Base-by-base conservation (phyloP, 179 eudicot species). In the Actinidia arguta region DNA sequence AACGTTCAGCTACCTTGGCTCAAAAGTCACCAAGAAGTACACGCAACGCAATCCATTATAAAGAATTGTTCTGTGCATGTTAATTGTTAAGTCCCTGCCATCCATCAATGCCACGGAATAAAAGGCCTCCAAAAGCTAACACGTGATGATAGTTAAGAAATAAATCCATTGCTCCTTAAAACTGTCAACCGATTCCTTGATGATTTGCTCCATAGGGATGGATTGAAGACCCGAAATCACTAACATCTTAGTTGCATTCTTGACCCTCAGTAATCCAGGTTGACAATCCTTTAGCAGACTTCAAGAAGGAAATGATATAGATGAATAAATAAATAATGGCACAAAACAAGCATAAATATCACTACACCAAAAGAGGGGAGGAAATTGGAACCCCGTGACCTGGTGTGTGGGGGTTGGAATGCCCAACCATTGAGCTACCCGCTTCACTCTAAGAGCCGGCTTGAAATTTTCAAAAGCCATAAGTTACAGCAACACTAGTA, bases 251-350 rank as follows among this genome's bases (percentile, higher is more conserved):
- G 99, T 54, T 51, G 78, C 97, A 75, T 95, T 78, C 82, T 87
- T 92, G 12, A 84, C 85, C 90, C 98, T 90, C 85, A 96, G 61
- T 62, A 92, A 58, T 72, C 97, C 97, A n/a, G 96, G 99, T 83
- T 92, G 97, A 56, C 97, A 92, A 69, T 95, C 98, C 88, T 86
- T 92, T 18, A 98, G 98, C 74, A 93, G 83, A 87, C 99, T 96
- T 75, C 76, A 80, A 51, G 6, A 66, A 76, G 11, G 58, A 62
- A 70, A 6, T 64, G 17, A 51, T 22, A 17, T 9, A 63, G 22
- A 63, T 36, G n/a, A 39, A 17, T 0, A 61, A 1, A 1, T 48
- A 47, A 81, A 36, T 12, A 44, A 5, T 31, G n/a, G n/a, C 47
- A 55, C 48, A n/a, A 44, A 81, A 20, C 22, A 11, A 6, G n/a